Evolutionary conservation across 73 alveolate species (phyloP), one percentile per base, ranked within the genome.

Genomic region (Uronychia binucleata): DNA sequence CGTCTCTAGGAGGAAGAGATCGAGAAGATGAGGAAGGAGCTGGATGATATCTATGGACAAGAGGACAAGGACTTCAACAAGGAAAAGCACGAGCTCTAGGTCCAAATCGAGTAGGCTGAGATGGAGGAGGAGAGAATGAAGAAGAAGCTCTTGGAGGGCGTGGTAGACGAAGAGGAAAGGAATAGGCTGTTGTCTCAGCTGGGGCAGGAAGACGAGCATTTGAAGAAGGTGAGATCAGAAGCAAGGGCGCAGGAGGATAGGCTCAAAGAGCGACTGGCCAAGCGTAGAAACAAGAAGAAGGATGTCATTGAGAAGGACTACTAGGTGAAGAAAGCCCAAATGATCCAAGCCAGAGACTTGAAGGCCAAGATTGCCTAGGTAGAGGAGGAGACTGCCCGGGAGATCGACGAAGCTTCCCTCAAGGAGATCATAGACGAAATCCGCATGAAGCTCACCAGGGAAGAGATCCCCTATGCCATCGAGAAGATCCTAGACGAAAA

Each of bases 401-500:
- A 46, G n/a, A 28, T 77, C 26, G 86, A 88, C 30, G 78, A 86
- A 0, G 30, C 30, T 8, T 26, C 80, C 25, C 26, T 88, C 28
- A 84, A 83, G 11, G 82, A 60, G 27, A 75, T 59, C 31, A 46
- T 88, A 26, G 34, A 77, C 26, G 86, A 84, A 58, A 29, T 88
- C 59, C 77, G 74, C 58, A 29, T 60, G 74, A 34, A 59, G 5
- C 28, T 89, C 31, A 79, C 91, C 27, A 77, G 58, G 28, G 92
- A 89, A 74, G 95, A 89, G 84, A 58, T 89, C 27, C 95, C 95
- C 11, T 82, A 57, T 78, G 95, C 95, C 31, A 88, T 89, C n/a
- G 91, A 89, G 30, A 83, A 87, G 46, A 81, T 83, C 60, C 78
- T 89, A 1, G 95, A 89, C 78, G 95, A 84, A 46, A 89, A 82